These are phyloP conservation scores for Lactarius quietus DNA, from an alignment of 768 basidiomycete genomes.

Conservation along the genomic window DNA sequence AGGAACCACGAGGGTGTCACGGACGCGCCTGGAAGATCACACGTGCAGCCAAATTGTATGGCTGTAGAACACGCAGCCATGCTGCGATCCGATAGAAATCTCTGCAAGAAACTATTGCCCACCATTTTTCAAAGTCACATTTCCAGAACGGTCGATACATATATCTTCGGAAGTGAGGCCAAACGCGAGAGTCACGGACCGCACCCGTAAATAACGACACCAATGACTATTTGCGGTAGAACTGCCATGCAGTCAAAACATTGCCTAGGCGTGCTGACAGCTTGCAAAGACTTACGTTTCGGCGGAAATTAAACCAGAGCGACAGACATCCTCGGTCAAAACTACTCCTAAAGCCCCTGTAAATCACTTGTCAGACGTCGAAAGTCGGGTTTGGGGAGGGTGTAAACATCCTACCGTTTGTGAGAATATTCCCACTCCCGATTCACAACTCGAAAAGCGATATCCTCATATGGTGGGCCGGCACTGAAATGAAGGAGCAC, in stretches of 20 bases:
- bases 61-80: slow-evolving; percentile 15
- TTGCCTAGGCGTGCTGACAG: slow-evolving; percentile 24
- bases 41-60: slow-evolving; percentile 18
- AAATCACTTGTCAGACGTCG: slow-evolving; percentile 20
- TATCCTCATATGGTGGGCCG: slow-evolving; percentile 97
- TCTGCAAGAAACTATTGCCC: slow-evolving; percentile 19
- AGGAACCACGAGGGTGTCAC: slow-evolving; percentile 22
- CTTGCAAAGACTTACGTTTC: slow-evolving; percentile 60
- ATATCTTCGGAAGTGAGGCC: slow-evolving; percentile 20
- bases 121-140: slow-evolving; percentile 31
- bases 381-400: not conserved
- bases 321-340: slow-evolving; percentile 97
- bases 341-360: slow-evolving; percentile 91
- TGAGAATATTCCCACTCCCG: slow-evolving; percentile 99
- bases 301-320: slow-evolving; percentile 93
- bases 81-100: slow-evolving; percentile 22
- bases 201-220: slow-evolving; percentile 21
- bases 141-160: slow-evolving; percentile 28
- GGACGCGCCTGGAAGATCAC: slow-evolving; percentile 25
- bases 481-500: slow-evolving; percentile 91
- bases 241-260: slow-evolving; percentile 37
- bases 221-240: slow-evolving; percentile 68
- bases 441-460: slow-evolving; percentile 97
- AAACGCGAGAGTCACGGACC: slow-evolving; percentile 25
- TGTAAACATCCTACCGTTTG: slow-evolving; percentile 58